Evolutionary conservation across 2,329 filamentous ascomycete genomes (phyloP).

Genomic region (Apiospora marii): DNA sequence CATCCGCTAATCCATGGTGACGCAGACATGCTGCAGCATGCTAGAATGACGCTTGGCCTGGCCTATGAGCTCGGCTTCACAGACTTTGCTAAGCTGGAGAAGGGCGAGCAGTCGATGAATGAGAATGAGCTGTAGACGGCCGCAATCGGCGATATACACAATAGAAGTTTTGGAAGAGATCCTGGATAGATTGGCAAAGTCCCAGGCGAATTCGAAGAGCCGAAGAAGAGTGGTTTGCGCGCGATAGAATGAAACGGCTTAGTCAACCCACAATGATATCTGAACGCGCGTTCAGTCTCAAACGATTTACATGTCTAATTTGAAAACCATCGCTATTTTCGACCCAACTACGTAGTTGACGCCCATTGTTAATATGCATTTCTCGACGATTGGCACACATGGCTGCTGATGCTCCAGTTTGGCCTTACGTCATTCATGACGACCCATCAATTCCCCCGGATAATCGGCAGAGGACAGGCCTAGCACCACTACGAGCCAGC

Average conservation of each 20-base stretch:
- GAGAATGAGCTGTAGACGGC: constrained; percentile 48
- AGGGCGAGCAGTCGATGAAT: constrained; percentile 38
- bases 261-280: not conserved
- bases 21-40: constrained; percentile 85
- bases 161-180: not conserved
- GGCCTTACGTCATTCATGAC: constrained; percentile 13
- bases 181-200: not conserved
- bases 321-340: not conserved
- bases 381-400: not conserved
- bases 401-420: constrained; percentile 1
- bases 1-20: not conserved
- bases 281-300: not conserved
- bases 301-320: not conserved
- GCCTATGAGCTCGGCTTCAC: constrained; percentile 86
- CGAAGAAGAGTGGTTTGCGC: not conserved
- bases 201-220: not conserved
- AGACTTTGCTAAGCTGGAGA: constrained; percentile 62
- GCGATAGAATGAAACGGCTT: not conserved
- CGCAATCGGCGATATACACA: not conserved
- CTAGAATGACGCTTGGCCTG: constrained; percentile 81
- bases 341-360: not conserved
- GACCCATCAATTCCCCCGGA: not conserved
- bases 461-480: constrained; percentile 4
- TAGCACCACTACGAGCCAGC: not conserved
- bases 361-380: not conserved